Evolutionary conservation across 371 early-diverging fungal species (phyloP).

Genomic region (Rhizomucor miehei): DNA sequence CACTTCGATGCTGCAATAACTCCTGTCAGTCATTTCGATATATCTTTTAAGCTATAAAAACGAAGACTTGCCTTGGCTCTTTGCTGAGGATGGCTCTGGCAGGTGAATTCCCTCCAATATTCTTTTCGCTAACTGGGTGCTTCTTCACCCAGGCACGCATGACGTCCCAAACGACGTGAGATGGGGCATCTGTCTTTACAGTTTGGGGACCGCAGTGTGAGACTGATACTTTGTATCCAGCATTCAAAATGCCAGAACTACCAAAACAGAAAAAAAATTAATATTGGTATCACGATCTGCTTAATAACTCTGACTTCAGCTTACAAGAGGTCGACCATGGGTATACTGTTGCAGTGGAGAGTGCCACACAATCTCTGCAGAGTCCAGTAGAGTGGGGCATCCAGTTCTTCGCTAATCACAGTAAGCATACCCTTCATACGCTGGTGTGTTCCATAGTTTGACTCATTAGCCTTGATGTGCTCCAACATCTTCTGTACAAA

Average conservation of each 20-base stretch:
- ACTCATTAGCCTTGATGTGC: conserved; percentile 57
- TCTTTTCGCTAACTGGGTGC: conserved; percentile 65
- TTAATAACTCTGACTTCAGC: no score
- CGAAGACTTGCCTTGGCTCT: conserved; percentile 42
- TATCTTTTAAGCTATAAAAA: no score
- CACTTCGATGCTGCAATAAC: conserved; percentile 43
- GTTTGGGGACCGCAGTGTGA: conserved; percentile 86
- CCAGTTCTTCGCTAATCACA: conserved; percentile 85
- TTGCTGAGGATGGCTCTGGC: conserved; percentile 65
- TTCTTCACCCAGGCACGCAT: conserved; percentile 75
- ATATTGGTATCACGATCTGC: no score
- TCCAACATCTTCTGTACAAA: conserved; percentile 78
- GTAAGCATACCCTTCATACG: conserved; percentile 97
- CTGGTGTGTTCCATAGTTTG: conserved; percentile 68
- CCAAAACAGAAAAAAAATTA: no score
- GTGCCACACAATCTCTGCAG: conserved; percentile 60
- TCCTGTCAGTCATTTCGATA: not conserved
- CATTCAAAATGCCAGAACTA: conserved; percentile 91
- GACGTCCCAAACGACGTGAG: conserved; percentile 90
- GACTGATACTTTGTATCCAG: conserved; percentile 89
- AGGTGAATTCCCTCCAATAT: conserved; percentile 67
- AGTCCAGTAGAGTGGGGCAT: conserved; percentile 83
- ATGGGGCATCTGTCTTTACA: conserved; percentile 96
- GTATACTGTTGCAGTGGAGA: conserved; percentile 64
- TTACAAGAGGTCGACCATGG: conserved; percentile 39